Evolutionary conservation across 176 grass and related monocot genomes (phyloP).

Genomic region (Triticum monococcum): DNA sequence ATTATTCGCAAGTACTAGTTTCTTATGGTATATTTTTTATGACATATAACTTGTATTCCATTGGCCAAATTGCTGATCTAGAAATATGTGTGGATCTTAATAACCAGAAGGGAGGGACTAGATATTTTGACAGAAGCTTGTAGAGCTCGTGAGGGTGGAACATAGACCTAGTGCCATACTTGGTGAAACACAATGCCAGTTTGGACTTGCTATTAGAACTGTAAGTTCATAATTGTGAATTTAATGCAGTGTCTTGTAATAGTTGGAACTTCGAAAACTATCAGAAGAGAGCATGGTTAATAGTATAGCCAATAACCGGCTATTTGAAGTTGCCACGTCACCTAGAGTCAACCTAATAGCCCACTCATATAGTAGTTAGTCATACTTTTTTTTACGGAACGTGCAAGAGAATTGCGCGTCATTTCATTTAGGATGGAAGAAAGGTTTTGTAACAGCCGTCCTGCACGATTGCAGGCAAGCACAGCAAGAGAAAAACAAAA

Average conservation of each 20-base stretch:
- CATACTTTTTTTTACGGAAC: too few species aligned
- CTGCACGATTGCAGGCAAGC: too few species aligned
- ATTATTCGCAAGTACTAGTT: background rate
- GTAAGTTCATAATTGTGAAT: background rate
- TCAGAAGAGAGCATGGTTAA: background rate
- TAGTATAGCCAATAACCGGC: too few species aligned
- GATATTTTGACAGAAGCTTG: conserved; percentile 4
- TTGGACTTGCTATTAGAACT: background rate
- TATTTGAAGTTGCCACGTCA: too few species aligned
- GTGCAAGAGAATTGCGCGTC: too few species aligned
- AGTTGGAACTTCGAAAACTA: background rate
- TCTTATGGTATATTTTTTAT: background rate
- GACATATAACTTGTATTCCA: background rate
- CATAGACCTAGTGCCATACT: background rate
- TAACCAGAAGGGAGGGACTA: background rate
- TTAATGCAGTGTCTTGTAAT: background rate
- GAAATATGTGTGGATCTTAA: background rate
- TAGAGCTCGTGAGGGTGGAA: background rate
- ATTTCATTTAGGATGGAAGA: too few species aligned
- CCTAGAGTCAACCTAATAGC: too few species aligned
- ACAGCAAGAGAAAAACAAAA: too few species aligned
- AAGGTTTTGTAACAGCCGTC: too few species aligned
- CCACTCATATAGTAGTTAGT: too few species aligned
- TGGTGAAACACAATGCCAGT: conserved; percentile 12
- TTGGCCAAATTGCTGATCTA: background rate